Conservation (phyloP, 352 stramenopile species). For the Pythium dissotocum region DNA sequence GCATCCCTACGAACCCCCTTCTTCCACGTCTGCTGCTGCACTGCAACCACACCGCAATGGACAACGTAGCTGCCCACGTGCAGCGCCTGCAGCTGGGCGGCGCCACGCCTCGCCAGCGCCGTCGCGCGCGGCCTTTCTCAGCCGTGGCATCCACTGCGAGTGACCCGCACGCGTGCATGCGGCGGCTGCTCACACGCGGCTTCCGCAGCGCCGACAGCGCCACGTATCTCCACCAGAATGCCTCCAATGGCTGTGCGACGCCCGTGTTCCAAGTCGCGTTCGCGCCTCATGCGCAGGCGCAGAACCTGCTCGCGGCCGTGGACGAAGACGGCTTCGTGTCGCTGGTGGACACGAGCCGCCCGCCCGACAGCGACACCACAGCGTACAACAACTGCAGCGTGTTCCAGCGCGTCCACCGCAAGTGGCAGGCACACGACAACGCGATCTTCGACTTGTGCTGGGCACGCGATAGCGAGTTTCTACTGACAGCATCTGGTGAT, state of each 20-base stretch:
- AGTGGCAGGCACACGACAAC: conserved; percentile 61
- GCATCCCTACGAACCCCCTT: background rate
- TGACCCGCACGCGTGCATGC: conserved; percentile 17
- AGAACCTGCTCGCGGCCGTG: conserved; percentile 39
- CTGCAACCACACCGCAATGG: background rate
- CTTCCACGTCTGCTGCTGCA: background rate
- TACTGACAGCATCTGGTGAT: conserved; percentile 66
- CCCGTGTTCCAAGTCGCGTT: conserved; percentile 64
- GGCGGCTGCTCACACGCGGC: conserved; percentile 31
- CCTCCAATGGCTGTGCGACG: conserved; percentile 3
- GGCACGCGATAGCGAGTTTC: conserved; percentile 44
- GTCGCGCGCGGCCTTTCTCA: background rate
- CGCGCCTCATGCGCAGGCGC: conserved; percentile 15
- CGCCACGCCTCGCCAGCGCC: background rate
- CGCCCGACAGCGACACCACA: background rate
- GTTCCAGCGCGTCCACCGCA: conserved; percentile 3
- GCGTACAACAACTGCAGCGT: conserved; percentile 1
- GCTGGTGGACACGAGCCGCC: conserved; percentile 38
- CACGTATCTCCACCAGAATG: conserved; percentile 20
- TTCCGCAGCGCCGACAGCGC: conserved; percentile 34
- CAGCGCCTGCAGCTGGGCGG: conserved; percentile 10
- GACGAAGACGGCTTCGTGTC: conserved; percentile 62
- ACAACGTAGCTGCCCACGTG: conserved; percentile 7
- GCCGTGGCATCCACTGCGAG: background rate
- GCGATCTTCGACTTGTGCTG: conserved; percentile 74